These are phyloP conservation scores for Elsinoe perseae DNA, from an alignment of 2,329 filamentous ascomycete genomes.

Conservation along the genomic window DNA sequence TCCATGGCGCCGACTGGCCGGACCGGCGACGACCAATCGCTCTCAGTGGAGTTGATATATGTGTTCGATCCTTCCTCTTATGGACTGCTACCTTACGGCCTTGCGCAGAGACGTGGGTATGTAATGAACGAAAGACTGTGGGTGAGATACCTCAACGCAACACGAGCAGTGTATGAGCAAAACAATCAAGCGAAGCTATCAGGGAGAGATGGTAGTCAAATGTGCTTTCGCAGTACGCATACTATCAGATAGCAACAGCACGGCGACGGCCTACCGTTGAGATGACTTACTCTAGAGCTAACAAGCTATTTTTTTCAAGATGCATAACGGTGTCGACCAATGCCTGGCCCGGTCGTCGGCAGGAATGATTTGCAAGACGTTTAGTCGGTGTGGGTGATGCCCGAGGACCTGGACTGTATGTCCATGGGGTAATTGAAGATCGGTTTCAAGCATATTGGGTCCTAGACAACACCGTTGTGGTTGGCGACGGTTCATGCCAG, in stretches of 20 bases:
- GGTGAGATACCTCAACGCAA: slow-evolving; percentile 15
- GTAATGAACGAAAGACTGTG: slow-evolving; percentile 15
- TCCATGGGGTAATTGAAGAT: background rate
- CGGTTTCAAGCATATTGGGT: slow-evolving; percentile 9
- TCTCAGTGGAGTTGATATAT: background rate
- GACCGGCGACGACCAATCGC: background rate
- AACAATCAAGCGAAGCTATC: background rate
- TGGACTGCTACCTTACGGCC: background rate
- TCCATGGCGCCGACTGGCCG: slow-evolving; percentile 44
- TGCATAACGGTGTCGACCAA: background rate
- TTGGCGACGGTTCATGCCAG: background rate
- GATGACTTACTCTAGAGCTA: slow-evolving; percentile 12
- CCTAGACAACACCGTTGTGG: slow-evolving; percentile 8
- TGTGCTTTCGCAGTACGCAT: slow-evolving; percentile 1
- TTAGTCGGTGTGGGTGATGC: background rate
- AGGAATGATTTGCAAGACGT: slow-evolving; percentile 7
- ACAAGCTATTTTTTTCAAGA: slow-evolving; percentile 1
- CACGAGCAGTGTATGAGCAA: slow-evolving; percentile 10
- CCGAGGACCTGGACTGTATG: slow-evolving; percentile 9
- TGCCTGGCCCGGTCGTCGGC: slow-evolving; percentile 7
- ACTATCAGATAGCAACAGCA: slow-evolving; percentile 14
- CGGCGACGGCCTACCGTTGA: slow-evolving; percentile 14
- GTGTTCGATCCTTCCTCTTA: background rate
- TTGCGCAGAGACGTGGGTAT: slow-evolving; percentile 4
- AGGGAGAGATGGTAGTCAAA: slow-evolving; percentile 5